Conservation (phyloP, 768 basidiomycete species). For the Auriculariales sp. region DNA sequence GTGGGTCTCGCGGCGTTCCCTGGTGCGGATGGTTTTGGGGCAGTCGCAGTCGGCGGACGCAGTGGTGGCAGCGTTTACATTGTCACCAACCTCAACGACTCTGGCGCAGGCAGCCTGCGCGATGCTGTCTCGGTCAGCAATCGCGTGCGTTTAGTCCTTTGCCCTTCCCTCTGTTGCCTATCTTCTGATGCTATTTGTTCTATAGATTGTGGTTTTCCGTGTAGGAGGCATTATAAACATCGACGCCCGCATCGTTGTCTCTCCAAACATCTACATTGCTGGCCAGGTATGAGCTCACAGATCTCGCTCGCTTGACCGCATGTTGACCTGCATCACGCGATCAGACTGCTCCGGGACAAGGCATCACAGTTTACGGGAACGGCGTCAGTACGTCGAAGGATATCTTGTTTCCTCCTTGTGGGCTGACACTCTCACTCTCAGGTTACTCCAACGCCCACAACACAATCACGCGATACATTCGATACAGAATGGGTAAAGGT, state of each 20-base stretch:
- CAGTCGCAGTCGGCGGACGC: conserved; percentile 20
- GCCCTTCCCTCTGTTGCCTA: too few relatives aligned
- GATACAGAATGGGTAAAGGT: conserved; percentile 18
- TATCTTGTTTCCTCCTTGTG: too few relatives aligned
- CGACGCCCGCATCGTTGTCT: conserved; percentile 17
- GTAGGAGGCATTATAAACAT: conserved; percentile 22
- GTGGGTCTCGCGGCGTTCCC: background rate
- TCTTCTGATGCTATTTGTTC: too few relatives aligned
- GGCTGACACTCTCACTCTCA: too few relatives aligned
- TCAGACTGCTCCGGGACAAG: conserved; percentile 25
- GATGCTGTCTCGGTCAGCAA: conserved; percentile 20
- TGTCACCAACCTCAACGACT: conserved; percentile 21
- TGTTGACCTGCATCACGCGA: too few relatives aligned
- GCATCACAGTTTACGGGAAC: conserved; percentile 24
- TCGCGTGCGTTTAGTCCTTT: background rate
- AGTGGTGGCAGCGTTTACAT: conserved; percentile 21
- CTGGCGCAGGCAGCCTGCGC: conserved; percentile 20
- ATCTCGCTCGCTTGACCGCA: too few relatives aligned
- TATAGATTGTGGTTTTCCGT: conserved; percentile 19
- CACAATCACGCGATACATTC: conserved; percentile 17
- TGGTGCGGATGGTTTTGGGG: conserved; percentile 12
- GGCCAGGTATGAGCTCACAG: too few relatives aligned
- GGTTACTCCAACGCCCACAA: conserved; percentile 7
- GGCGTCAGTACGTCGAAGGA: too few relatives aligned
- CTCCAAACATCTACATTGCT: conserved; percentile 18